Base-by-base conservation (phyloP, 2,329 filamentous ascomycete genomes). In the Magnaporthales sp. region DNA sequence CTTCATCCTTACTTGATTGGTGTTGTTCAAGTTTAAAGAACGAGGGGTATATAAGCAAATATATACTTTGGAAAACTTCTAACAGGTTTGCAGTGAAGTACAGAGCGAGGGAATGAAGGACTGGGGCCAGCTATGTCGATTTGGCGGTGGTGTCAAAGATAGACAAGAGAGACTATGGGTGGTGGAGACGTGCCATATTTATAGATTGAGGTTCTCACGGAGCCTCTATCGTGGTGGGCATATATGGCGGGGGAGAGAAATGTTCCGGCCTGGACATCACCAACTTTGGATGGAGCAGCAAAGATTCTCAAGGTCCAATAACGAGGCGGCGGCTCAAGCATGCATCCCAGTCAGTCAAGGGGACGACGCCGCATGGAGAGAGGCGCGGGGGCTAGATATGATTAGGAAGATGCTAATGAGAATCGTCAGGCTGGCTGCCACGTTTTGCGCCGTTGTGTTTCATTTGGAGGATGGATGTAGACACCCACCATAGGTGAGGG, bases 1-100 rank as follows among this genome's bases (percentile, higher is more conserved):
- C 75, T 79, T 80, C 79, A 80, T 80, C 58, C 69, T 78, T 68
- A 54, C 61, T 38, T 22, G 11, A 3, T 64, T 32, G 30, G 13
- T 26, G 32, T n/a, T 22, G 10, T 4, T 22, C 15, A 24, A 24
- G 31, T 22, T 63, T 30, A 38, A 38, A 15, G 62, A 38, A 13
- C n/a, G 62, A 32, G n/a, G 11, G 62, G 13, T 63, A 58, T 58
- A 58, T 24, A 58, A 24, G 10, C 3, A 58, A 26, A 3, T 58
- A 26, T 58, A 58, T 26, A 26, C 15, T n/a, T 58, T 26, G 54
- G 54, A 58, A 8, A 58, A 26, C 54, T 58, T 26, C 5, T 58
- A 58, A 58, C 11, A 58, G n/a, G n/a, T 22, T n/a, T 58, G 54
- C 54, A 58, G 7, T 26, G 54, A 58, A 58, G 54, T 58, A 58